Percentiles rank a stretch among this genome's conserved stretches.
Conservation (phyloP, 1,139 yeast species). For the Candida dubliniensis region DNA sequence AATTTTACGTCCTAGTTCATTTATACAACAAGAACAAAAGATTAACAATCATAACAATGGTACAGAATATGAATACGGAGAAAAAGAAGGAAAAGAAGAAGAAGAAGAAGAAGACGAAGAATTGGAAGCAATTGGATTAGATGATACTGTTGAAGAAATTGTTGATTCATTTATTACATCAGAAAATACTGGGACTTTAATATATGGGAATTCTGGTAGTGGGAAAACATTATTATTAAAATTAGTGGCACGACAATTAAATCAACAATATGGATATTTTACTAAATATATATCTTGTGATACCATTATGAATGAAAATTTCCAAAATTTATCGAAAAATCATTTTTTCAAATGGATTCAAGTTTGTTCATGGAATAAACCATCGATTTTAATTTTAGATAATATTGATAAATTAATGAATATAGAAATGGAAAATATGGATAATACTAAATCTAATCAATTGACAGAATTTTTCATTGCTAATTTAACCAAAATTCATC, state of each 20-base stretch:
- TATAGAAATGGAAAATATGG: slow-evolving; percentile 71
- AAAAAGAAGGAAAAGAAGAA: too few species aligned
- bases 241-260: slow-evolving; percentile 39
- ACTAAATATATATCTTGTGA: slow-evolving; percentile 52
- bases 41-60: slow-evolving; percentile 6
- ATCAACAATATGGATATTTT: slow-evolving; percentile 39
- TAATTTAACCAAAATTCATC: slow-evolving; percentile 41
- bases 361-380: slow-evolving; percentile 76
- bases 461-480: slow-evolving; percentile 48
- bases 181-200: slow-evolving; percentile 50
- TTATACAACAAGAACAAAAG: slow-evolving; percentile 28
- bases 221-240: slow-evolving; percentile 68
- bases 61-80: too few species aligned
- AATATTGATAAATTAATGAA: slow-evolving; percentile 77
- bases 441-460: slow-evolving; percentile 59
- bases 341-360: slow-evolving; percentile 54
- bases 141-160: slow-evolving; percentile 43
- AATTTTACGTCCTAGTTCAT: slow-evolving; percentile 50
- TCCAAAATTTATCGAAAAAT: slow-evolving; percentile 35
- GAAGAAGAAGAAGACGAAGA: too few species aligned
- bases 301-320: slow-evolving; percentile 53
- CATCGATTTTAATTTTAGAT: slow-evolving; percentile 73
- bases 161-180: slow-evolving; percentile 46
- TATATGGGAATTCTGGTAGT: slow-evolving; percentile 77
- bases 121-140: slow-evolving; percentile 57